Evolutionary conservation across 345 rosid species (phyloP), one percentile per base, ranked within the genome.

Genomic region (Adansonia digitata): DNA sequence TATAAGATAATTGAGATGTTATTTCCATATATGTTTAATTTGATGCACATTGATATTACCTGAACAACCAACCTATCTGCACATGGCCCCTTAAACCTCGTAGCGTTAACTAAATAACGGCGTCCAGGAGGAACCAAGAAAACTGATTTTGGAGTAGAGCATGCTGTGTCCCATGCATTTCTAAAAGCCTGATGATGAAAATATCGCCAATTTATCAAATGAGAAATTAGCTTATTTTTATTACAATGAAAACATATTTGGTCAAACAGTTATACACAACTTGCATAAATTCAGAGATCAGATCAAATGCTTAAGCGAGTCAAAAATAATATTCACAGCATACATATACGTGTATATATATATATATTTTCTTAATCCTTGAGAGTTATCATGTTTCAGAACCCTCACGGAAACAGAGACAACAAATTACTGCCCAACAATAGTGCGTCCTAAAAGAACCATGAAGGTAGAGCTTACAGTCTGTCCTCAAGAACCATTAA

Each of bases 61-160:
- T 93, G 98, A 76, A 95, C 82, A 73, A 89, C 74, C 77, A 93
- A 79, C 68, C 63, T 87, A 66, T 86, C 93, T 43, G 81, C 85
- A 85, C 99, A 95, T 2, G 99, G 98, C 51, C 99, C 99, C 73
- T 72, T 85, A 75, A 95, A 93, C 82, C 78, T 88, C 0, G 94
- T 95, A 61, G 99, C 99, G 27, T 85, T 91, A 20, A 95, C 97
- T 76, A 91, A 77, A 77, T 91, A 95, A 10, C 26, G 72, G 20
- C 88, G 88, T 31, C 86, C 97, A 40, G 83, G 84, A 43, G 98
- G 99, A 78, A 95, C 92, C 83, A 91, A 82, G 68, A 95, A 81
- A 46, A 95, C 93, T 7, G 97, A 83, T 45, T 80, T 86, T 73
- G 79, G 80, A 55, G 92, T 90, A 55, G 84, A 74, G 75, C 99